Percentiles rank a stretch among this genome's conserved stretches.
These are phyloP conservation scores for Diaporthe amygdali DNA, from an alignment of 2,329 filamentous ascomycete genomes.

Conservation along the genomic window DNA sequence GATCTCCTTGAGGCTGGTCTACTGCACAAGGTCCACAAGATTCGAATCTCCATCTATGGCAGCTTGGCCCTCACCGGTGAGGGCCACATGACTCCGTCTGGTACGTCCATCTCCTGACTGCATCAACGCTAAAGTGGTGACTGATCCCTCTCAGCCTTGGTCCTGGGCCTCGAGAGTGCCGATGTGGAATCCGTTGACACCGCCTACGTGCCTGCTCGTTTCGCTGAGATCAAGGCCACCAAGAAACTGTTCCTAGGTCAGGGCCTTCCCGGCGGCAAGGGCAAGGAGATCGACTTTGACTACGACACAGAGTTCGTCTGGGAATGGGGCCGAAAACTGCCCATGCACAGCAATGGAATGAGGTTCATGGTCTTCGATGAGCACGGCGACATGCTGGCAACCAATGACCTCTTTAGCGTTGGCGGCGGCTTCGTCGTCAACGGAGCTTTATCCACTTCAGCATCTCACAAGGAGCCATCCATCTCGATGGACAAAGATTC, in stretches of 20 bases:
- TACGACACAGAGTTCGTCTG: conserved; percentile 55
- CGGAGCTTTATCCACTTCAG: conserved; percentile 49
- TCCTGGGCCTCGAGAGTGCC: conserved; percentile 55
- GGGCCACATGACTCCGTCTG: conserved; percentile 56
- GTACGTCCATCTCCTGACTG: not conserved
- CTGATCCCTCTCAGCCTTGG: conserved; percentile 37
- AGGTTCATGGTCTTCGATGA: conserved; percentile 55
- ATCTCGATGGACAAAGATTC: conserved; percentile 1
- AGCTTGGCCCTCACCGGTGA: conserved; percentile 56
- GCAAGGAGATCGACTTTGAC: conserved; percentile 53
- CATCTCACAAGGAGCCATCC: conserved; percentile 19
- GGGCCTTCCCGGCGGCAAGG: conserved; percentile 43
- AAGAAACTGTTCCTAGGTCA: conserved; percentile 51
- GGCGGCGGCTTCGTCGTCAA: conserved; percentile 59
- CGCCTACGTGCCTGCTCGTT: conserved; percentile 51
- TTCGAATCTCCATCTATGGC: conserved; percentile 54
- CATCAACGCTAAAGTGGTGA: not conserved
- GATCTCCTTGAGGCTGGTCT: conserved; percentile 52
- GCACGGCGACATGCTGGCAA: conserved; percentile 51
- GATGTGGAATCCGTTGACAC: conserved; percentile 56
- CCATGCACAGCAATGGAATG: conserved; percentile 58
- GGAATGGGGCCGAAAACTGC: conserved; percentile 58
- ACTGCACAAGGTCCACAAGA: conserved; percentile 50
- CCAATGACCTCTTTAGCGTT: conserved; percentile 57
- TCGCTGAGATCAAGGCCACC: conserved; percentile 49